Conservation (phyloP, 192 early-diverging fungal species). For the Backusella macrospora region DNA sequence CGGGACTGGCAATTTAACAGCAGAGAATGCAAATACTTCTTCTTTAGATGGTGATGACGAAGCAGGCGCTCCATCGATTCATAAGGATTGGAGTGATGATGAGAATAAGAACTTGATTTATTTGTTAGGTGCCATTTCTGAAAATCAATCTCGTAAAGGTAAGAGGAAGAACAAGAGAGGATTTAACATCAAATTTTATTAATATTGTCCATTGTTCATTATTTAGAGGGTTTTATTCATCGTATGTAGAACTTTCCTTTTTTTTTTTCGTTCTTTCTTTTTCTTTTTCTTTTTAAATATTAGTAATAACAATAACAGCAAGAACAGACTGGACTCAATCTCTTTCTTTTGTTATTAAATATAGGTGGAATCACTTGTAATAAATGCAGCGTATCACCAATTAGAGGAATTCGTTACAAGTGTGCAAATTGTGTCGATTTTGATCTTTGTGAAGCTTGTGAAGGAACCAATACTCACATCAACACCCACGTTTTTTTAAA, state of each 20-base stretch:
- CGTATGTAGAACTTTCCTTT: constrained; percentile 42
- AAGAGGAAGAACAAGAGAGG: neutral
- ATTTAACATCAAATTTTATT: neutral
- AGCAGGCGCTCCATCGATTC: constrained; percentile 46
- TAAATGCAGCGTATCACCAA: constrained; percentile 83
- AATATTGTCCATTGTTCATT: neutral
- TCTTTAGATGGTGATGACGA: constrained; percentile 9
- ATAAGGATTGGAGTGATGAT: constrained; percentile 57
- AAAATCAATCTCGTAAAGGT: constrained; percentile 88
- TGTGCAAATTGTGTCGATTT: constrained; percentile 93
- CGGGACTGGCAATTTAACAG: neutral
- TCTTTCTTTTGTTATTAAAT: neutral
- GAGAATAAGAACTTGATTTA: constrained; percentile 68
- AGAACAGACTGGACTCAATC: neutral
- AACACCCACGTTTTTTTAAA: constrained; percentile 89
- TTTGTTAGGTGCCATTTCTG: constrained; percentile 82
- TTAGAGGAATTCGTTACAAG: constrained; percentile 90
- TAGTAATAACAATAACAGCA: neutral
- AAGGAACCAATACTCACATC: constrained; percentile 72
- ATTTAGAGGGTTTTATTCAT: constrained; percentile 58
- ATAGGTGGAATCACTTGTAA: constrained; percentile 90
- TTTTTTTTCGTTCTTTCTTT: too few species aligned
- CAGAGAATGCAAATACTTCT: neutral
- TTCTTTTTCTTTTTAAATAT: constrained; percentile 51
- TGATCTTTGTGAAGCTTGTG: constrained; percentile 93